Base-by-base conservation (phyloP, 257 asterid genomes). In the Przewalskia tangutica region DNA sequence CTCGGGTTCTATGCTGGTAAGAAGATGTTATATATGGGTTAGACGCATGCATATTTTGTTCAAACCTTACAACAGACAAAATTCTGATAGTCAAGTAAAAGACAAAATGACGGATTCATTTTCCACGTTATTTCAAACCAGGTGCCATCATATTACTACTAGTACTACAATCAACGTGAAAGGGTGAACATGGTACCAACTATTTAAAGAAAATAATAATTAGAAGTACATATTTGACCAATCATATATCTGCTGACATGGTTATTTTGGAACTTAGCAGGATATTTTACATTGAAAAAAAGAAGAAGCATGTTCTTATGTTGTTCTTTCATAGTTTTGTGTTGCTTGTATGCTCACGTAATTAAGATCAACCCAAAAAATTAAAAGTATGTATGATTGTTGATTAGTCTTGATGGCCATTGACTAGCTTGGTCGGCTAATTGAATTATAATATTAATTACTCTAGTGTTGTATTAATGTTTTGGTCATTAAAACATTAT, bases 371-470 rank as follows among this genome's bases (percentile, higher is more conserved):
- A 12, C 78, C 12, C 20, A 44, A 46, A 6, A 44, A 23, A 11
- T 73, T 48, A 73, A 50, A 48, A 20, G 23, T 20, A 73, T 48
- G 14, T 51, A 50, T 48, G 2, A 48, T 46, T 27, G 32, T 27
- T 23, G 4, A 20, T 70, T 13, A 16, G 17, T 10, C 1, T 6
- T 48, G 38, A 23, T 81, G 54, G 38, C 59, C 11, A 64, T 84
- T 84, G 83, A 84, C 80, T 46, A 59, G 79, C 58, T 36, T 0
- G 12, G 36, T 77, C 48, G 20, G 83, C 81, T n/a, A 81, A 38
- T 36, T 27, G 32, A 77, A 27, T 27, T 27, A 27, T 27, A 27
- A 27, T 27, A 17, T 16, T 18, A 68, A 20, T 51, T n/a, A 46
- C 51, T 16, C 23, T 42, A 79, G 62, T 34, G 59, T 46, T 59